phyloP scores from a whole-genome alignment of 306 rosid genomes.

The Corylus heterophylla region DNA sequence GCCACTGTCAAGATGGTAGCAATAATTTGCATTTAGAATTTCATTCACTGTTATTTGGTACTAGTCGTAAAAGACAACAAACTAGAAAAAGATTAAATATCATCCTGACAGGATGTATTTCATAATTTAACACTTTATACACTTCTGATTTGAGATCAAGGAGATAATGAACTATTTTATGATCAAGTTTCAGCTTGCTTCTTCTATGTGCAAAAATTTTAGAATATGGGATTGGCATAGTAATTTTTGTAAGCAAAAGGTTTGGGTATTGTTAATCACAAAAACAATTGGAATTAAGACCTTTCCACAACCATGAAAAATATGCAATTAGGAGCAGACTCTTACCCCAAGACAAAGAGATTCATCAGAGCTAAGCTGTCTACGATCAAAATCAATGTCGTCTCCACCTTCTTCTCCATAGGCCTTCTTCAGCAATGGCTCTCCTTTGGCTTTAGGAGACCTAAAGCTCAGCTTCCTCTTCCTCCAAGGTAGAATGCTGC shows the following conservation, averaged over 20 bases:
- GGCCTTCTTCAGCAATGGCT: conserved; percentile 88
- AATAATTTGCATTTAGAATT: conserved; percentile 21
- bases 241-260: neutral
- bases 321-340: conserved; percentile 11
- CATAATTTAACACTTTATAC: conserved; percentile 3
- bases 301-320: conserved; percentile 13
- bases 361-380: conserved; percentile 98
- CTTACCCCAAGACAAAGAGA: conserved; percentile 71
- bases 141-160: neutral
- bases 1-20: conserved; percentile 43
- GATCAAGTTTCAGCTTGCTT: conserved; percentile 4
- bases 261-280: conserved; percentile 1
- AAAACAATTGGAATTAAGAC: conserved; percentile 12
- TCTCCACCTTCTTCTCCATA: conserved; percentile 99
- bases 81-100: conserved; percentile 4
- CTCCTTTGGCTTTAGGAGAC: conserved; percentile 95
- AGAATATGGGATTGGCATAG: neutral
- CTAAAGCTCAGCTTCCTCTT: conserved; percentile 99
- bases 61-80: neutral
- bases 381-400: conserved; percentile 94
- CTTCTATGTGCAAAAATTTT: neutral
- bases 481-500: conserved; percentile 91
- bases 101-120: conserved; percentile 1
- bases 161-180: neutral
- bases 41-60: conserved; percentile 19